Conservation (phyloP, 2,329 filamentous ascomycete species). For the Penicillium sp. region DNA sequence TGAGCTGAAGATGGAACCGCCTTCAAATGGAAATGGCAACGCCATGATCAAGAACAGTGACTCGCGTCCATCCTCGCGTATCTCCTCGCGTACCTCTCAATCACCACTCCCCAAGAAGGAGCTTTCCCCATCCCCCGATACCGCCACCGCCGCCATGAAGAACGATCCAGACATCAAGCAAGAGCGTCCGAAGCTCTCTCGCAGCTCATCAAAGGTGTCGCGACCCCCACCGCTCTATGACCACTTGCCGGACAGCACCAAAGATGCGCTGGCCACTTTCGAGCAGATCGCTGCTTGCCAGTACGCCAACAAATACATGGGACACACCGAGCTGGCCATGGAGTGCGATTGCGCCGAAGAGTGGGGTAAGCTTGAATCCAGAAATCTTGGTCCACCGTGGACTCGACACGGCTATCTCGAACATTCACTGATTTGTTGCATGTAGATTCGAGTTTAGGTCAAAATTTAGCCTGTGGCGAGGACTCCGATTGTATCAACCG, state of each 20-base stretch:
- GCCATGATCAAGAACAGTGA: conserved; percentile 22
- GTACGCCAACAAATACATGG: conserved; percentile 89
- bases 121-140: conserved; percentile 25
- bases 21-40: conserved; percentile 22
- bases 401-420: neutral
- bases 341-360: conserved; percentile 95
- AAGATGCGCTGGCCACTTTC: conserved; percentile 74
- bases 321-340: conserved; percentile 86
- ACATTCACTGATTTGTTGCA: conserved; percentile 33
- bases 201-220: conserved; percentile 67
- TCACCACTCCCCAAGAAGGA: conserved; percentile 19
- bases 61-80: conserved; percentile 14
- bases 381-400: neutral
- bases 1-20: conserved; percentile 31
- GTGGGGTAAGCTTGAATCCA: conserved; percentile 71
- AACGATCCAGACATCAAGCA: conserved; percentile 64
- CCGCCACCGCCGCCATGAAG: conserved; percentile 15
- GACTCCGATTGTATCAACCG: conserved; percentile 99
- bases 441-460: conserved; percentile 51
- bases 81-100: conserved; percentile 15
- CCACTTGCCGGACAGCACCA: conserved; percentile 75
- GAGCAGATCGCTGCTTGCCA: conserved; percentile 80
- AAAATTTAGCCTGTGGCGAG: conserved; percentile 86
- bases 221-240: conserved; percentile 68
- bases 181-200: conserved; percentile 69